Evolutionary conservation across 306 rosid species (phyloP), one percentile per base, ranked within the genome.

Genomic region (Inga leiocalycina): DNA sequence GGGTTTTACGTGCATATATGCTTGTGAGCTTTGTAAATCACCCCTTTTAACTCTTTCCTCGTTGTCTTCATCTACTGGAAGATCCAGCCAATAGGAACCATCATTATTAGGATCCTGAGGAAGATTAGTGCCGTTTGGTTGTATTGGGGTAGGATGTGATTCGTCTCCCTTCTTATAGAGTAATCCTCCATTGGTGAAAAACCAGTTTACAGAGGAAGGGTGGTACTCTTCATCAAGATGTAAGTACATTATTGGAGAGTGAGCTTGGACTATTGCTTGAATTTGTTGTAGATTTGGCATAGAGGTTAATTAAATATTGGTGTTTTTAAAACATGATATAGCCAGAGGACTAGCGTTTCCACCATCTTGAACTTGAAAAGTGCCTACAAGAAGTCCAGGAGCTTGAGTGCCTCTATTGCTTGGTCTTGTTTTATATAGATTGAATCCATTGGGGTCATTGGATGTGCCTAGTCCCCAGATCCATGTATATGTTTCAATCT

Each of bases 71-170:
- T 85, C 90, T 3, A 10, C 68, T 2, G 90, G 93, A 2, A 88
- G 85, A 81, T 89, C 89, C 44, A 91, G 7, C 94, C 94, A 91
- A 71, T 80, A 91, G 20, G 81, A 74, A 9, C 90, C 90, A 7
- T 89, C 94, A 20, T 83, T 91, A 11, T 85, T 30, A 12, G 87
- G 90, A 1, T 87, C 90, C 32, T 57, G 65, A 20, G 32, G 65
- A 57, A 57, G 65, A 22, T n/a, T 57, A 2, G 32, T 57, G 30
- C 65, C 65, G 22, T 57, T 57, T 57, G 65, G 14, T 57, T 57
- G 32, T 57, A 57, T n/a, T 57, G 65, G 65, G 30, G 32, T 57
- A 3, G 65, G 65, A 57, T 57, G 3, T 57, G 65, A n/a, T 22
- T 20, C 65, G 10, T 57, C 65, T 57, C 65, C 65, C 22, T 57